These are phyloP conservation scores for Boletellus emodensis DNA, from an alignment of 768 basidiomycete species.

Conservation along the genomic window DNA sequence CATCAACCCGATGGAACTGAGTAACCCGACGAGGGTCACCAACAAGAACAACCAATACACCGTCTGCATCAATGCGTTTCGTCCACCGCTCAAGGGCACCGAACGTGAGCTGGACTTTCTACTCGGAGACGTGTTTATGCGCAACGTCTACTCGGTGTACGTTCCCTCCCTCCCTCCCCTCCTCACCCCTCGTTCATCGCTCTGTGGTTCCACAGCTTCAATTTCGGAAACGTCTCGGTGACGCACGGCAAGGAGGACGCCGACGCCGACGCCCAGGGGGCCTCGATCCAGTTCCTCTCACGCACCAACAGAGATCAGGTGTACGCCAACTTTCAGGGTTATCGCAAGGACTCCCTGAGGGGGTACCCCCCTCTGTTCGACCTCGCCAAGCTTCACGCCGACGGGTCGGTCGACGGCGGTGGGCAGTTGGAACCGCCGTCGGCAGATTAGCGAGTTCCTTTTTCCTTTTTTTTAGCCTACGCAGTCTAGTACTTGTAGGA, in stretches of 20 bases:
- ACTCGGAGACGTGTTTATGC: slow-evolving; percentile 43
- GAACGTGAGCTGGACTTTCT: slow-evolving; percentile 35
- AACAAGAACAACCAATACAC: slow-evolving; percentile 32
- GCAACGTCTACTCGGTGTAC: slow-evolving; percentile 44
- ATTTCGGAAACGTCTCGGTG: slow-evolving; percentile 37
- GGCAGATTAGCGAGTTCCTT: neutral
- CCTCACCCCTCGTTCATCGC: neutral
- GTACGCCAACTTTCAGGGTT: slow-evolving; percentile 22
- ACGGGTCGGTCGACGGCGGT: slow-evolving; percentile 21
- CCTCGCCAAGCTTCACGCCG: slow-evolving; percentile 12
- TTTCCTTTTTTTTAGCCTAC: too few species aligned
- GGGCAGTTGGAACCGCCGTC: slow-evolving; percentile 16
- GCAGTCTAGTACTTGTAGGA: neutral
- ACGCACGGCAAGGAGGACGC: neutral
- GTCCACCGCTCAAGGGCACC: slow-evolving; percentile 23
- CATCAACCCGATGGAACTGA: slow-evolving; percentile 45
- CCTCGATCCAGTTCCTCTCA: slow-evolving; percentile 41
- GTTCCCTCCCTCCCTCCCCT: slow-evolving; percentile 1
- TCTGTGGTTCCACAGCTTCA: slow-evolving; percentile 28
- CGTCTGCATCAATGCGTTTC: slow-evolving; percentile 37
- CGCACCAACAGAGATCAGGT: slow-evolving; percentile 35
- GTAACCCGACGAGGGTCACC: slow-evolving; percentile 25
- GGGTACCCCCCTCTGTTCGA: slow-evolving; percentile 24
- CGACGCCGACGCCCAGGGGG: slow-evolving; percentile 17
- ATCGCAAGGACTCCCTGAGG: slow-evolving; percentile 13